These are phyloP conservation scores for Trametes gibbosa DNA, from an alignment of 768 basidiomycete genomes.

Conservation along the genomic window DNA sequence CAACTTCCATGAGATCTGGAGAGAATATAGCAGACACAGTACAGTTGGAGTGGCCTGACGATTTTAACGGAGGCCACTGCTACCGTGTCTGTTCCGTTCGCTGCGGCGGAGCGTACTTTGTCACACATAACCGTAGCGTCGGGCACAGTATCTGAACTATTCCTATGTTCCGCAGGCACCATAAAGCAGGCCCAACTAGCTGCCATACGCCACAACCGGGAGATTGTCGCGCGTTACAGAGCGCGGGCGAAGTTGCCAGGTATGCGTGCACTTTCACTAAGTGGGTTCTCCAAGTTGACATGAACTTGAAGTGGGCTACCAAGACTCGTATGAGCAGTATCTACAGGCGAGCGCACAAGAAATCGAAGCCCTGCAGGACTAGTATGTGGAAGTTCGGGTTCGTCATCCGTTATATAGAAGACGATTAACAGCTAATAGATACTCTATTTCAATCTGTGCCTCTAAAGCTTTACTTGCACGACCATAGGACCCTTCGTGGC, in stretches of 20 bases:
- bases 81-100: too few relatives aligned
- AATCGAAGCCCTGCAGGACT: conserved; percentile 69
- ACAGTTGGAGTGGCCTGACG: too few relatives aligned
- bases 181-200: conserved; percentile 83
- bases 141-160: too few relatives aligned
- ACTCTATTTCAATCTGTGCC: neutral
- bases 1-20: too few relatives aligned
- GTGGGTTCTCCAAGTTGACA: neutral
- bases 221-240: conserved; percentile 66
- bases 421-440: neutral
- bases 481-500: neutral
- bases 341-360: conserved; percentile 56
- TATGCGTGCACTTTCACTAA: conserved; percentile 25
- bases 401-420: neutral
- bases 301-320: conserved; percentile 44
- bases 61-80: too few relatives aligned
- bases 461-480: conserved; percentile 21
- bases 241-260: conserved; percentile 52
- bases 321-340: conserved; percentile 59
- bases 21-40: too few relatives aligned
- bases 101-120: too few relatives aligned
- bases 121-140: too few relatives aligned
- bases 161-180: conserved; percentile 57
- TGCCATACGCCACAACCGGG: conserved; percentile 70
- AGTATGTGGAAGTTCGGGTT: neutral